Evolutionary conservation across 1,139 yeast genomes (phyloP).

Genomic region (Suhomyces coccinellae): DNA sequence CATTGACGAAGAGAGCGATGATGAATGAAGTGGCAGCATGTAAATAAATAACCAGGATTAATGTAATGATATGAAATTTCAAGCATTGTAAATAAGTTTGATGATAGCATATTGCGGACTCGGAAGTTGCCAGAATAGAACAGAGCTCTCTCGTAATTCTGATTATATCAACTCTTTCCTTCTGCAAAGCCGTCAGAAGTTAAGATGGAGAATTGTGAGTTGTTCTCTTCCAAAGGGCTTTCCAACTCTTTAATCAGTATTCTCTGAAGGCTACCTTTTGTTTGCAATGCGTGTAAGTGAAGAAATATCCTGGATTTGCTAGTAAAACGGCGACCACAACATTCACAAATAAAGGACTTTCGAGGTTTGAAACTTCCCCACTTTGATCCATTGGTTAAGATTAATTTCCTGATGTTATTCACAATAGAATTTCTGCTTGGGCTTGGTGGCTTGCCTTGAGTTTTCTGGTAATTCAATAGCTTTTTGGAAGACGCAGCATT

Average conservation of each 20-base stretch:
- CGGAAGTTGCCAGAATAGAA: no score
- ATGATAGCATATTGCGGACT: no score
- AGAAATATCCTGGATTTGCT: slow-evolving; percentile 3
- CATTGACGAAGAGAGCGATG: slow-evolving; percentile 27
- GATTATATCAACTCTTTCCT: no score
- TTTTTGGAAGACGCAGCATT: slow-evolving; percentile 20
- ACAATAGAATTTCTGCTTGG: not conserved
- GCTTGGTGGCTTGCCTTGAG: slow-evolving; percentile 30
- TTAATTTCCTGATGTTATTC: not conserved
- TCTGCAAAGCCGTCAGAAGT: slow-evolving; percentile 2
- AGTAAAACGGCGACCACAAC: slow-evolving; percentile 2
- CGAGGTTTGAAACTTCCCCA: not conserved
- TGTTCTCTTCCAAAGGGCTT: not conserved
- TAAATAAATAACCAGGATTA: not conserved
- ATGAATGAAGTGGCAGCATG: slow-evolving; percentile 10
- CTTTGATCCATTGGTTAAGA: not conserved
- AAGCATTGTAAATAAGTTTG: no score
- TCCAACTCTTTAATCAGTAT: not conserved
- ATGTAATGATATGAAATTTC: not conserved
- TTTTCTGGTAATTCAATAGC: slow-evolving; percentile 31
- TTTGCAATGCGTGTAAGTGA: slow-evolving; percentile 7
- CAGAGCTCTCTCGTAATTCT: no score
- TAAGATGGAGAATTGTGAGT: slow-evolving; percentile 7
- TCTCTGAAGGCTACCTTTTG: not conserved
- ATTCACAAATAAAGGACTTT: not conserved